These are phyloP conservation scores for Fusarium caatingaense DNA, from an alignment of 2,329 filamentous ascomycete genomes.

Conservation along the genomic window DNA sequence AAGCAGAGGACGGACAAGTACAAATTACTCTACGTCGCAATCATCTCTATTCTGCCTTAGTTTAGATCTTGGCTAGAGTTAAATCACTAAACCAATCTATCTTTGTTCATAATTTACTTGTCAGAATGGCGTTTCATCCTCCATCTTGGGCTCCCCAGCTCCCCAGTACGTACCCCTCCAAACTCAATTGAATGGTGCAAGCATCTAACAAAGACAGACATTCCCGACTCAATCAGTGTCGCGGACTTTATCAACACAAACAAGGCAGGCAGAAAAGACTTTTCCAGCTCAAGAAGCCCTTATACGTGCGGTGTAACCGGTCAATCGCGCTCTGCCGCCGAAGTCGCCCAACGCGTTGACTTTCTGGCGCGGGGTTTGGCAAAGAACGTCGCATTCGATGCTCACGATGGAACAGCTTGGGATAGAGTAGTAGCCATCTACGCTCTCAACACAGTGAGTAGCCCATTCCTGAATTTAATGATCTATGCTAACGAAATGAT, in stretches of 20 bases:
- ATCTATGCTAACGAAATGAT: accelerated
- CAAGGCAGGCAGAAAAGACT: conserved; percentile 57
- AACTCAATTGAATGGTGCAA: background rate
- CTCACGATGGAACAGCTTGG: conserved; percentile 79
- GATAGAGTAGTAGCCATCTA: conserved; percentile 83
- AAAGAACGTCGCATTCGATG: conserved; percentile 73
- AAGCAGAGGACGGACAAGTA: background rate
- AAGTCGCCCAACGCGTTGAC: conserved; percentile 75
- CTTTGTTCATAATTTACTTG: no score
- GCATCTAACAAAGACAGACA: background rate
- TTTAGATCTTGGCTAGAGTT: background rate
- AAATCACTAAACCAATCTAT: accelerated
- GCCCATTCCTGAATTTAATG: accelerated
- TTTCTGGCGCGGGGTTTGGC: conserved; percentile 74
- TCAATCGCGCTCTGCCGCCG: conserved; percentile 69
- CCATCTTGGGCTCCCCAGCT: conserved; percentile 27
- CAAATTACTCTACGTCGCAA: background rate
- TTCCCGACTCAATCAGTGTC: conserved; percentile 60
- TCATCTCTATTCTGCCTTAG: no score
- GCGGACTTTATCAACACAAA: conserved; percentile 79
- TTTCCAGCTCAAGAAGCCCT: conserved; percentile 73
- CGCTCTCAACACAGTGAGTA: conserved; percentile 77
- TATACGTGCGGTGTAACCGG: conserved; percentile 83
- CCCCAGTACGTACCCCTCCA: background rate
- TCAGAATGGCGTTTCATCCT: conserved; percentile 19